A percentile compares a stretch with the other conserved stretches of the same genome.
These are phyloP conservation scores for Comarum palustre DNA, from an alignment of 306 rosid species.

Conservation along the genomic window DNA sequence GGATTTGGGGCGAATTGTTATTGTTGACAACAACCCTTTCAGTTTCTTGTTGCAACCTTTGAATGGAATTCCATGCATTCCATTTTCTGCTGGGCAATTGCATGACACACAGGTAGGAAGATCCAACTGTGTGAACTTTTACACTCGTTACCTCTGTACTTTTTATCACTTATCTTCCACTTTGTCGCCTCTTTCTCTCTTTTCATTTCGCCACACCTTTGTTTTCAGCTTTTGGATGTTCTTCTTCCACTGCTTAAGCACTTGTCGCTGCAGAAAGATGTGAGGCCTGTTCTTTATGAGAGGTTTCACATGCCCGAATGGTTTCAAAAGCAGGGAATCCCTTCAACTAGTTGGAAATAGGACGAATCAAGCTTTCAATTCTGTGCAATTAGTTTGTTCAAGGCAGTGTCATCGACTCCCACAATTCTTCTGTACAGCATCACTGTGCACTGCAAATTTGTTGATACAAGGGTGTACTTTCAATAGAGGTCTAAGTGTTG, in stretches of 20 bases:
- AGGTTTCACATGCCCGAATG: conserved; percentile 96
- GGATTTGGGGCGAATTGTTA: conserved; percentile 69
- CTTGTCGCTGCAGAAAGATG: conserved; percentile 74
- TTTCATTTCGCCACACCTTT: neutral
- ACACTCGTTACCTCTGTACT: neutral
- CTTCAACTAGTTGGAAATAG: conserved; percentile 47
- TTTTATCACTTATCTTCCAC: neutral
- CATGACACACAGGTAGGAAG: conserved; percentile 72
- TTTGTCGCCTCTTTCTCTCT: neutral
- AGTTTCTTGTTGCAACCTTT: conserved; percentile 89
- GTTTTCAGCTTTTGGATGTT: conserved; percentile 79
- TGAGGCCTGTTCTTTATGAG: conserved; percentile 74
- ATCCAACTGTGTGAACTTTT: neutral
- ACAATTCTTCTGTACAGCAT: conserved; percentile 41
- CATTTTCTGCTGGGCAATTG: conserved; percentile 86
- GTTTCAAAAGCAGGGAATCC: conserved; percentile 95
- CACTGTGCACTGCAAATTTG: conserved; percentile 22
- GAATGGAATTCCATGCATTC: conserved; percentile 92
- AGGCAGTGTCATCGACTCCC: conserved; percentile 24
- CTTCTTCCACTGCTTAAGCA: conserved; percentile 91
- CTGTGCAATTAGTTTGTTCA: conserved; percentile 10
- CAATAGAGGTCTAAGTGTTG: conserved; percentile 10
- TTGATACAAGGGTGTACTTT: conserved; percentile 13
- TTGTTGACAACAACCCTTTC: conserved; percentile 97
- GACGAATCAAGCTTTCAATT: conserved; percentile 15